Evolutionary conservation across 495 filamentous ascomycete genomes (phyloP), one percentile per base, ranked within the genome.

Genomic region (Trichoderma asperelloides): DNA sequence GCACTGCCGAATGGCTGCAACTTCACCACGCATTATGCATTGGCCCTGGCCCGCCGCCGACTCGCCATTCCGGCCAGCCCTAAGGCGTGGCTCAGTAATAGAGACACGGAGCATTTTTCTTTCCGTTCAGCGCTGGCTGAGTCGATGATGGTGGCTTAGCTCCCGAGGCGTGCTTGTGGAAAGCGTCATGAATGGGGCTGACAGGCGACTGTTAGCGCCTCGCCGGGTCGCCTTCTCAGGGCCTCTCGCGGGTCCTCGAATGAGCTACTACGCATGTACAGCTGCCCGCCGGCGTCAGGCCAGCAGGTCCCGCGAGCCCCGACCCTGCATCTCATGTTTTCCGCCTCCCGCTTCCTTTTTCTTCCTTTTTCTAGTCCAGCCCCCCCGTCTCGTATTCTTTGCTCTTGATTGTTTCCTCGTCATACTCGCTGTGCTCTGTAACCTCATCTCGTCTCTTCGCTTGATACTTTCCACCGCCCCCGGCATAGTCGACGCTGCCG

Each of bases 141-240:
- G 55, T 60, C 55, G 43, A 47, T 47, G 43, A 47, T 47, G 55
- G 55, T 60, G 55, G 55, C 55, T 27, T 27, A 60, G 55, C 27
- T 11, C 55, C 28, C 55, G 23, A 2, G 27, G 25, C 55, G 30
- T 21, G 33, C 47, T 51, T 21, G 47, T 51, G 33, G 33, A 51
- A 51, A 51, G 47, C 55, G 55, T 30, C 55, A 28, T 21, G 55
- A 28, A 60, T 30, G 55, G 55, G 55, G 55, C 55, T 60, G 23
- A 60, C 23, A 30, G 8, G 55, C 55, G 28, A 15, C 55, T 13
- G 16, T 28, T 60, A 60, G 55, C 55, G 55, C 13, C 0, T 60
- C 47, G 18, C 47, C 18, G 21, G 47, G 47, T 37, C 47, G 47
- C 47, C 47, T 51, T 21, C 21, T n/a, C n/a, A n/a, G 43, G 43